These are phyloP conservation scores for Pseudogymnoascus sp. DNA, from an alignment of 2,329 filamentous ascomycete species.

Conservation along the genomic window DNA sequence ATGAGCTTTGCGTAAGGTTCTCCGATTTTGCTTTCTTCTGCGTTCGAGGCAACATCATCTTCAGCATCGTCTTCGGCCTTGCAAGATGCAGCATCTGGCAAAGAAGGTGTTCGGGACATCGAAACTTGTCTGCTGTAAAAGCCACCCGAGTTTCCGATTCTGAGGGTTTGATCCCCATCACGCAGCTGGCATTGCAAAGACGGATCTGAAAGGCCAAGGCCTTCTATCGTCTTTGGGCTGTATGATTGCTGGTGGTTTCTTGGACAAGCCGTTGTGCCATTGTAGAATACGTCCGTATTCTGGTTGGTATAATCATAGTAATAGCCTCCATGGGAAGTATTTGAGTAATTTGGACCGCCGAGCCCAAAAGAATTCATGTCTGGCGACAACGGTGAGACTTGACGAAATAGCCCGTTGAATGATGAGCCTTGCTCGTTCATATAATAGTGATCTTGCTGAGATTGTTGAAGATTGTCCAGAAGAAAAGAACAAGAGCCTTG, in stretches of 20 bases:
- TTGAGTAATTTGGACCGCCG: not conserved
- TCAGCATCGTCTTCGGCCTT: conserved; percentile 23
- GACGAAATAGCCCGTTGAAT: not conserved
- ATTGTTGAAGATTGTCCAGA: not conserved
- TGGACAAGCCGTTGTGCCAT: not conserved
- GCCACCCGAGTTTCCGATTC: not conserved
- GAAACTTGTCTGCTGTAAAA: conserved; percentile 3
- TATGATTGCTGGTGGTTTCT: conserved; percentile 1
- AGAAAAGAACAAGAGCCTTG: not conserved
- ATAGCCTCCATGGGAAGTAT: not conserved
- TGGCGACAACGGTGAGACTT: not conserved
- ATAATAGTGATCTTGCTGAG: not conserved
- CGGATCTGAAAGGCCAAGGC: not conserved
- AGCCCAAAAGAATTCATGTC: not conserved
- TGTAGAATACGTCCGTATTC: not conserved
- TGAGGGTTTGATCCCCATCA: not conserved
- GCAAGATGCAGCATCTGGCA: conserved; percentile 15
- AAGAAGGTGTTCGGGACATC: conserved; percentile 11
- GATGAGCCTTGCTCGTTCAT: not conserved
- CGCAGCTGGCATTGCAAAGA: not conserved
- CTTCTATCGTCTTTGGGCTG: not conserved
- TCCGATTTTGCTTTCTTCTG: conserved; percentile 25
- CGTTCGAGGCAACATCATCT: conserved; percentile 20
- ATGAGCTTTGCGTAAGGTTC: conserved; percentile 79
- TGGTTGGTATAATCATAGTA: not conserved